Conservation (phyloP, 441 rosid species). For the Eutrema salsugineum region DNA sequence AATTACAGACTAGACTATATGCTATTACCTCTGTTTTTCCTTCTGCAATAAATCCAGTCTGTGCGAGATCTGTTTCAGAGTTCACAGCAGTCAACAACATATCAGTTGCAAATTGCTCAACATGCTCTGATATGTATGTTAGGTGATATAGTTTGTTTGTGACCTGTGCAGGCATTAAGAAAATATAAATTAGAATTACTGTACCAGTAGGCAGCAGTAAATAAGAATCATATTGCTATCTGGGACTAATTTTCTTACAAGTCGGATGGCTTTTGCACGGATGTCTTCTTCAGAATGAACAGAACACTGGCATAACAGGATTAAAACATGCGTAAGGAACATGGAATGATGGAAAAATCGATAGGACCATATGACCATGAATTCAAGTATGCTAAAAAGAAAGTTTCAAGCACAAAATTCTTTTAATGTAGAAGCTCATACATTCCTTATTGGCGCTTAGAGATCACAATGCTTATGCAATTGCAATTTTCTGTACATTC, state of each 20-base stretch:
- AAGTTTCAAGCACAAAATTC: conserved; percentile 3
- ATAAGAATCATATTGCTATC: conserved; percentile 5
- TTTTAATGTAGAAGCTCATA: not conserved
- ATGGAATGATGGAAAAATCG: conserved; percentile 13
- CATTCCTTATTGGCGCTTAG: not conserved
- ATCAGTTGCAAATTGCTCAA: conserved; percentile 89
- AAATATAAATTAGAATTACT: conserved; percentile 13
- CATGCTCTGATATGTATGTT: conserved; percentile 62
- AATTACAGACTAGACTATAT: conserved; percentile 12
- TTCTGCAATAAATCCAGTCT: conserved; percentile 45
- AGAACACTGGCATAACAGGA: conserved; percentile 78
- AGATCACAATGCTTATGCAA: not conserved
- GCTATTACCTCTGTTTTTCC: conserved; percentile 65
- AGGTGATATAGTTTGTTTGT: conserved; percentile 96
- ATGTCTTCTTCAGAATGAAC: conserved; percentile 94
- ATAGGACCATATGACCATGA: not conserved
- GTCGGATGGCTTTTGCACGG: conserved; percentile 94
- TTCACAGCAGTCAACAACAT: conserved; percentile 77
- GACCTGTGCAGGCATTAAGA: conserved; percentile 60
- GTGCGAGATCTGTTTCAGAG: conserved; percentile 49
- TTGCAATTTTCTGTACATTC: conserved; percentile 2
- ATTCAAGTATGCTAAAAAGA: not conserved
- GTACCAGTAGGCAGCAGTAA: conserved; percentile 10
- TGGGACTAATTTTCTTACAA: conserved; percentile 54
- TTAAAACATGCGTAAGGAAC: conserved; percentile 26